phyloP scores from a whole-genome alignment of 2,329 filamentous ascomycete genomes.

The Ambrosiella cleistominuta region DNA sequence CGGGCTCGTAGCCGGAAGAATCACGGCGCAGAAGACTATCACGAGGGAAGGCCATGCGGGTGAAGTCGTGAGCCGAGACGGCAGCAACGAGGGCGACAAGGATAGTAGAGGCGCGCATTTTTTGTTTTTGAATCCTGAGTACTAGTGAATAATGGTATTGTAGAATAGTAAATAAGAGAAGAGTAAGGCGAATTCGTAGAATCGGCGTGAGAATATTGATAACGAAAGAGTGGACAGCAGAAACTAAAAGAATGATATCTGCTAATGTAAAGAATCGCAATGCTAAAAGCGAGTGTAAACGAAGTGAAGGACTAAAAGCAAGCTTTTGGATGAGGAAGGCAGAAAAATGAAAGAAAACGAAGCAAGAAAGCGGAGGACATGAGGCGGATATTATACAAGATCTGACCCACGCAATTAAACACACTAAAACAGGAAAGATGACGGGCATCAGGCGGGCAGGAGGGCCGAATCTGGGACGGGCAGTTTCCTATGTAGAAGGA shows the following conservation, averaged over 20 bases:
- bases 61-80: constrained; percentile 18
- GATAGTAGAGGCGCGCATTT: constrained; percentile 20
- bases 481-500: background rate
- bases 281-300: background rate
- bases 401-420: background rate
- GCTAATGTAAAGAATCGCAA: background rate
- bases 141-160: background rate
- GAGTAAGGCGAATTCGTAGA: background rate
- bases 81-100: constrained; percentile 22
- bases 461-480: background rate
- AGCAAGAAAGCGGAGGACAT: background rate
- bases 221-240: constrained; percentile 1
- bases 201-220: background rate
- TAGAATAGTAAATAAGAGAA: background rate
- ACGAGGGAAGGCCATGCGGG: constrained; percentile 22
- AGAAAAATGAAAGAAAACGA: background rate
- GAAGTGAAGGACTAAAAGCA: background rate
- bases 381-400: background rate
- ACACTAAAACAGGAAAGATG: background rate
- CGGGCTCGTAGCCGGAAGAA: constrained; percentile 29
- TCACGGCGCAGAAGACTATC: constrained; percentile 28
- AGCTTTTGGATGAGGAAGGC: background rate
- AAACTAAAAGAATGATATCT: constrained; percentile 1
- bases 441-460: background rate
- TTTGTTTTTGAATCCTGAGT: background rate